Conservation (phyloP, 495 filamentous ascomycete species). For the Lasiosphaeria ovina region DNA sequence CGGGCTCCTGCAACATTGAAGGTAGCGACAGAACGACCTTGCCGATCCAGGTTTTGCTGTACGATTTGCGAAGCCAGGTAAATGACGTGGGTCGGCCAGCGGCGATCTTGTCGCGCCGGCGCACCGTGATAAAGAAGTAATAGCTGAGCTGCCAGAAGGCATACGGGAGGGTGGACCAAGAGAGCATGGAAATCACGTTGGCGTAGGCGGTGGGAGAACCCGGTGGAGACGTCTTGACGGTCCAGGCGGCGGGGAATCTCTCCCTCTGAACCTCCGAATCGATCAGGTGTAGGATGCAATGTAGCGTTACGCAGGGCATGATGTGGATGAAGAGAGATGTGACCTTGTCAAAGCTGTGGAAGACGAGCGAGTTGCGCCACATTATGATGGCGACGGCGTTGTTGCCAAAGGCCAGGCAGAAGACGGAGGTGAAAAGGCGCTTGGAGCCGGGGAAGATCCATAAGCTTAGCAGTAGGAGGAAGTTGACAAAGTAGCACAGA, state of each 20-base stretch:
- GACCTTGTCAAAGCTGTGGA: constrained; percentile 95
- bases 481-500: constrained; percentile 96
- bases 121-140: constrained; percentile 90
- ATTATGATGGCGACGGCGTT: constrained; percentile 98
- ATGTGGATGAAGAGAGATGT: constrained; percentile 98
- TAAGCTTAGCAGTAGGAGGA: constrained; percentile 75
- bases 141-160: constrained; percentile 87
- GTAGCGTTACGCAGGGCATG: constrained; percentile 91
- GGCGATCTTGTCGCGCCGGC: constrained; percentile 88
- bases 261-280: constrained; percentile 58
- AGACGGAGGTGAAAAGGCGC: constrained; percentile 87
- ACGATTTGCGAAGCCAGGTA: constrained; percentile 92
- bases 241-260: constrained; percentile 84
- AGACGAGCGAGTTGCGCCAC: constrained; percentile 98
- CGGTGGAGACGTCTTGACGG: constrained; percentile 70
- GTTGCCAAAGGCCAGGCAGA: constrained; percentile 90
- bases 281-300: constrained; percentile 86
- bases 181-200: constrained; percentile 74
- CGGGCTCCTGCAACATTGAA: constrained; percentile 70
- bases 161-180: constrained; percentile 93
- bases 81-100: constrained; percentile 94
- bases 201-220: constrained; percentile 74
- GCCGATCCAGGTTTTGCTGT: constrained; percentile 84
- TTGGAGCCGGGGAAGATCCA: constrained; percentile 92
- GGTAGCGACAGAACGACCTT: constrained; percentile 79